Evolutionary conservation across 2,329 filamentous ascomycete genomes (phyloP), one percentile per base, ranked within the genome.

Genomic region (Graphiopsis chlorocephala): DNA sequence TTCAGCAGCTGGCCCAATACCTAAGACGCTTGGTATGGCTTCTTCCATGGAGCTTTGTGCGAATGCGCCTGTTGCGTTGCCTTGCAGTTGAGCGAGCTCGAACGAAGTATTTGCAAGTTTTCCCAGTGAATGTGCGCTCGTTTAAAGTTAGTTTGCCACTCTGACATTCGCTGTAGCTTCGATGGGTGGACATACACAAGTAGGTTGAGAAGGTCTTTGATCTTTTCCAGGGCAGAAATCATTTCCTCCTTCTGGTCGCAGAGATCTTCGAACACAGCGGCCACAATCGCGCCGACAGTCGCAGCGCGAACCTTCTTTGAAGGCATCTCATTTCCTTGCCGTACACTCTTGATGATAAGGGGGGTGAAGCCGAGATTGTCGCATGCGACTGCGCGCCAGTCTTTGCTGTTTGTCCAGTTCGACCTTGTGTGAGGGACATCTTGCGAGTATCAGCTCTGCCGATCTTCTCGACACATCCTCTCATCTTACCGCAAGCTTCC

Each of bases 301-400:
- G 50, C 50, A 53, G 50, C 50, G 26, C 50, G 50, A 53, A 53
- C 50, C 7, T 25, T 53, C 23, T 31, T 53, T 31, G 50, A 53
- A 12, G 50, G 50, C 26, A 31, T 28, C 50, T 53, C 50, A 17
- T 53, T 31, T 31, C 50, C 50, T 53, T 53, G 26, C 50, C 50
- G 50, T 31, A 53, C 50, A 17, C 50, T 53, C 26, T 17, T 29
- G 26, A n/a, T 31, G 50, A 53, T 53, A 28, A 53, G 28, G 26
- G 50, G 50, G 26, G 50, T 53, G 26, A 53, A 53, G 26, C 26
- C 50, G 50, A 53, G 50, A 53, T 53, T 53, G 26, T 53, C 50
- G 50, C 50, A 53, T 53, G 50, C 50, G 26, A 26, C 15, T 53
- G 50, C 50, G 26, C 50, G 50, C 50, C 12, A 17, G 17, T 53